A percentile compares a stretch with the other conserved stretches of the same genome.
Evolutionary conservation across 495 filamentous ascomycete genomes (phyloP).

Genomic region (Neurospora sp.): DNA sequence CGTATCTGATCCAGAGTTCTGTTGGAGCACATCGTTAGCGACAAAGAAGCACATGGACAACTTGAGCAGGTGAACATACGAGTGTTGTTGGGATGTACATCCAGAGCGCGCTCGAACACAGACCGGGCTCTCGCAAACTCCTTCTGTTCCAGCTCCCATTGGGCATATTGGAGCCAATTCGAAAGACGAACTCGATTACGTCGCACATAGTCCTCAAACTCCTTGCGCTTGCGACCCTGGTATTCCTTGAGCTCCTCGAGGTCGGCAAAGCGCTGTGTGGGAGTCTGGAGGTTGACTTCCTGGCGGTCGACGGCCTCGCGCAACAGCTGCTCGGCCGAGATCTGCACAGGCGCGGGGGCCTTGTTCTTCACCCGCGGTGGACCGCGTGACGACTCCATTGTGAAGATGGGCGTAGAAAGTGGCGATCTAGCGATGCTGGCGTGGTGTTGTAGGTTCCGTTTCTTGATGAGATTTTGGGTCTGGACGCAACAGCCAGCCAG

Average conservation of each 20-base stretch:
- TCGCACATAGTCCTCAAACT: constrained; percentile 96
- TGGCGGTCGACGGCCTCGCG: constrained; percentile 97
- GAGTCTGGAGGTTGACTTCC: constrained; percentile 76
- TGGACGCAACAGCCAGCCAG: background rate
- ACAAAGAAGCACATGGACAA: background rate
- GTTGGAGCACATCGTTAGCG: background rate
- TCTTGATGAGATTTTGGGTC: background rate
- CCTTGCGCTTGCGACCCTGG: constrained; percentile 88
- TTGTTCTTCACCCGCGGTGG: constrained; percentile 98
- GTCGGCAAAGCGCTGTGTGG: constrained; percentile 90
- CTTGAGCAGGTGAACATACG: constrained; percentile 40
- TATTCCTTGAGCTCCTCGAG: constrained; percentile 97
- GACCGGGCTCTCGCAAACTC: constrained; percentile 93
- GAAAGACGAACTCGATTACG: constrained; percentile 93
- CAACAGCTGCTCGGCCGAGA: constrained; percentile 93
- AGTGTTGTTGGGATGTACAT: constrained; percentile 80
- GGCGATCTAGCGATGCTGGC: background rate
- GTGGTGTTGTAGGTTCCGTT: background rate
- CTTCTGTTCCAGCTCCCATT: constrained; percentile 97
- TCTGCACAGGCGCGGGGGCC: constrained; percentile 76
- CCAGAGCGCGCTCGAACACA: constrained; percentile 91
- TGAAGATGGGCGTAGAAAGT: constrained; percentile 8
- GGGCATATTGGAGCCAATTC: constrained; percentile 97
- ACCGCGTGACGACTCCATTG: constrained; percentile 88
- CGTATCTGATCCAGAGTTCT: constrained; percentile 64